Evolutionary conservation across 2,329 filamentous ascomycete genomes (phyloP).

Genomic region (Gyromitra esculenta): DNA sequence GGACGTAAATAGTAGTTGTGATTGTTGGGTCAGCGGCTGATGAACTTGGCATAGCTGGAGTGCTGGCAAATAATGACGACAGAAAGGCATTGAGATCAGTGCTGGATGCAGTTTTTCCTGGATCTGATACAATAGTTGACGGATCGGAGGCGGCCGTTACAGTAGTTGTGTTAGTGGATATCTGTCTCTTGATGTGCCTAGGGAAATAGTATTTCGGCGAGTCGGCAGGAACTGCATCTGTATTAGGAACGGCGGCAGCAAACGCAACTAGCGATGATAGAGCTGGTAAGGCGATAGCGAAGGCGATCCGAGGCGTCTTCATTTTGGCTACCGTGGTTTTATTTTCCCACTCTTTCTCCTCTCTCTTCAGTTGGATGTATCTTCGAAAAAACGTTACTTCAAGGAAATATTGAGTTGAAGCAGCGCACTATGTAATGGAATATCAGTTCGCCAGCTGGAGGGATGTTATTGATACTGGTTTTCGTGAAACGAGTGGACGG

Average conservation of each 20-base stretch:
- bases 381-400: conserved; percentile 23
- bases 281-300: conserved; percentile 46
- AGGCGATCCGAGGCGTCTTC: conserved; percentile 51
- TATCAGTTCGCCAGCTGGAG: conserved; percentile 37
- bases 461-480: conserved; percentile 32
- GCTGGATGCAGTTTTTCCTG: conserved; percentile 40
- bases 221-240: conserved; percentile 15
- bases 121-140: conserved; percentile 36
- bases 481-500: conserved; percentile 53
- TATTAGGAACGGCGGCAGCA: conserved; percentile 41
- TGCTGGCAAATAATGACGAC: conserved; percentile 32
- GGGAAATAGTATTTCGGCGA: conserved; percentile 64
- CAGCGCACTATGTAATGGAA: conserved; percentile 15
- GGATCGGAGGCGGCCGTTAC: neutral
- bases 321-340: conserved; percentile 38
- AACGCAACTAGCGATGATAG: conserved; percentile 50
- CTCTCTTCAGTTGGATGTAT: conserved; percentile 27
- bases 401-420: conserved; percentile 18
- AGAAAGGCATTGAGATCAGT: conserved; percentile 32
- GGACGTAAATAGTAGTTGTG: conserved; percentile 23
- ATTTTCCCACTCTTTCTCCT: conserved; percentile 23
- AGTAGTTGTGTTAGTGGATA: conserved; percentile 62
- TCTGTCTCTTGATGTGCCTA: conserved; percentile 67
- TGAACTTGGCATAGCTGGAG: neutral
- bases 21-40: neutral